phyloP scores from a whole-genome alignment of 768 basidiomycete species.

The Gautieria morchelliformis region DNA sequence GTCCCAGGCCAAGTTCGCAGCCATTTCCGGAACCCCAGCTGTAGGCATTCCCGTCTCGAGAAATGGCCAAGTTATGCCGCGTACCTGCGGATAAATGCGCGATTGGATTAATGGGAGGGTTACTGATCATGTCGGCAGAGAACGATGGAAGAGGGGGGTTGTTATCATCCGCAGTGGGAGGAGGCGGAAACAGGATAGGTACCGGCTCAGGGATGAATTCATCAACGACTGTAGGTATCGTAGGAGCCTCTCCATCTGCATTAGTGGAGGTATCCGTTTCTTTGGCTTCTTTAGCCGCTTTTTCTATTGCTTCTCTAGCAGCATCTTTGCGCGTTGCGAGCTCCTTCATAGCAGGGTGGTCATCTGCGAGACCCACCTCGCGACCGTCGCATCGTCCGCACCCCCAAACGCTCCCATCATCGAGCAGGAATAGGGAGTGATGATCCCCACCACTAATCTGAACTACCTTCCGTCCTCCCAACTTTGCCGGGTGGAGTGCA shows the following conservation, averaged over 20 bases:
- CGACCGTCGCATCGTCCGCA: slow-evolving; percentile 79
- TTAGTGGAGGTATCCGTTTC: not conserved
- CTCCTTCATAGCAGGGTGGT: slow-evolving; percentile 10
- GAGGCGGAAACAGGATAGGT: slow-evolving; percentile 10
- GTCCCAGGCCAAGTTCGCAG: slow-evolving; percentile 11
- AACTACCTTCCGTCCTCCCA: slow-evolving; percentile 51
- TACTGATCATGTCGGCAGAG: not conserved
- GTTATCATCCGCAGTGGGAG: slow-evolving; percentile 3
- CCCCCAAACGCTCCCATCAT: slow-evolving; percentile 74
- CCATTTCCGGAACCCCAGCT: slow-evolving; percentile 10
- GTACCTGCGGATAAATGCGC: slow-evolving; percentile 10
- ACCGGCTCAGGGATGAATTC: slow-evolving; percentile 33
- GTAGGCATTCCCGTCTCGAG: slow-evolving; percentile 9
- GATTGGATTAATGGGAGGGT: slow-evolving; percentile 9
- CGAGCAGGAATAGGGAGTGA: slow-evolving; percentile 84
- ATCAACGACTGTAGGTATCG: not conserved
- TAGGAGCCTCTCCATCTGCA: not conserved
- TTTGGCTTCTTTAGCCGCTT: not conserved
- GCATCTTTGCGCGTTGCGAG: not conserved
- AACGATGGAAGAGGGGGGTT: slow-evolving; percentile 4
- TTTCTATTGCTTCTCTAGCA: not conserved
- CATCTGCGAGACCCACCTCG: slow-evolving; percentile 51
- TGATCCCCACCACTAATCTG: slow-evolving; percentile 81
- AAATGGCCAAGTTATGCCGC: slow-evolving; percentile 13
- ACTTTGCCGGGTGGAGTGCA: slow-evolving; percentile 49